Base-by-base conservation (phyloP, 495 filamentous ascomycete species). In the Trichoderma gamsii region DNA sequence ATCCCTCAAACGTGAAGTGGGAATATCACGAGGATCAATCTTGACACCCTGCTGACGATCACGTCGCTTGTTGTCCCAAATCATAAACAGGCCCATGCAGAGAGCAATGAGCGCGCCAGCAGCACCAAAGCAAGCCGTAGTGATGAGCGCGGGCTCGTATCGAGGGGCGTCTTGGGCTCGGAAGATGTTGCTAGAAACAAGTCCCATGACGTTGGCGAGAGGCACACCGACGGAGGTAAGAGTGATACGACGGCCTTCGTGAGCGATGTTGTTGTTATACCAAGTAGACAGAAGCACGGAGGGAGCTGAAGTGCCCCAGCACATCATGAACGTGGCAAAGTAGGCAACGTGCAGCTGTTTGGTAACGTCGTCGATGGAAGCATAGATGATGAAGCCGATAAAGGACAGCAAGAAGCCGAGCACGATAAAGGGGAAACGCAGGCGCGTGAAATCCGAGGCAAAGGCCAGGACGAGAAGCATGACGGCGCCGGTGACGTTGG, bases 281-380 rank as follows among this genome's bases (percentile, higher is more conserved):
- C 87, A 89, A 21, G 83, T 84, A 13, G 81, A 83, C 16, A 86
- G 72, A 18, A 87, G 75, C 25, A 85, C 82, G 1, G 82, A 84
- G 0, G 85, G 82, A 4, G 83, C 84, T n/a, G 81, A 85, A 0
- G 82, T 85, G 18, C 84, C 84, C 89, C 90, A 92, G 18, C 86
- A 88, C 89, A 93, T 92, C 88, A 92, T 91, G 74, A 92, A 93
- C 25, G 82, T 85, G 13, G 89, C 88, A 67, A 90, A 92, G 68
- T 93, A 93, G 3, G 89, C 90, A 3, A 92, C 80, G 38, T 85
- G 81, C 13, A 87, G 76, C 43, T 88, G 75, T 1, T 74, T 68
- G 67, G 84, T 69, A 18, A 90, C 87, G 71, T 92, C 85, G 27
- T 68, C 63, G 68, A 92, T 89, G 41, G 84, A 79, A 0, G 87